These are phyloP conservation scores for Ascochyta clinopodiicola DNA, from an alignment of 2,329 filamentous ascomycete genomes.

Conservation along the genomic window DNA sequence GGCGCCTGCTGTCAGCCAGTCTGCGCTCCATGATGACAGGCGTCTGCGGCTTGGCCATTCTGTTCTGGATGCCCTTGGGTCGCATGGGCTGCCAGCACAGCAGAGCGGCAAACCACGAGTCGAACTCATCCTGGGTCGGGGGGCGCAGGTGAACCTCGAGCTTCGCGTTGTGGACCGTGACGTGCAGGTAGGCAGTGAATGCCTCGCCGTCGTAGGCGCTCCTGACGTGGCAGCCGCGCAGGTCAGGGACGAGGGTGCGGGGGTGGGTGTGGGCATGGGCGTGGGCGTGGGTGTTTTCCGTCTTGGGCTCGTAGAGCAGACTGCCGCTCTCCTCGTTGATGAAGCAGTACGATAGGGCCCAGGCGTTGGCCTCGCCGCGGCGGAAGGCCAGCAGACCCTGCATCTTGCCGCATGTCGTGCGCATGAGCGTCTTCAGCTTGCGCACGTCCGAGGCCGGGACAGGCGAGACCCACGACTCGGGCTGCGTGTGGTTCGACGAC, in stretches of 20 bases:
- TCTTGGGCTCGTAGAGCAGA: conserved; percentile 76
- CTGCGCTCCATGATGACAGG: conserved; percentile 45
- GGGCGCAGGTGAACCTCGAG: conserved; percentile 71
- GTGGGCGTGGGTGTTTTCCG: conserved; percentile 51
- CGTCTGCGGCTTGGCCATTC: conserved; percentile 59
- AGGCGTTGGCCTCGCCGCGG: conserved; percentile 64
- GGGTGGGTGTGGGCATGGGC: conserved; percentile 52
- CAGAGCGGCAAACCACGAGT: conserved; percentile 80
- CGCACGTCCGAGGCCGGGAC: conserved; percentile 70
- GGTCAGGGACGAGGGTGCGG: conserved; percentile 71
- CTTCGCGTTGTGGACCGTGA: conserved; percentile 61
- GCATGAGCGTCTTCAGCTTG: conserved; percentile 78
- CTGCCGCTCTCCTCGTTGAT: conserved; percentile 79
- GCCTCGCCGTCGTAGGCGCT: conserved; percentile 56
- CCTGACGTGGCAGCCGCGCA: conserved; percentile 75
- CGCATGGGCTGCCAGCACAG: conserved; percentile 82
- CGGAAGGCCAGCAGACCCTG: conserved; percentile 78
- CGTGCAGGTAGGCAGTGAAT: conserved; percentile 58
- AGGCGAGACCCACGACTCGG: conserved; percentile 48
- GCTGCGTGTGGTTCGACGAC: conserved; percentile 26
- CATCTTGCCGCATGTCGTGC: conserved; percentile 78
- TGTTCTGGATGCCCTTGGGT: conserved; percentile 62
- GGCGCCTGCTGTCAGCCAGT: conserved; percentile 52
- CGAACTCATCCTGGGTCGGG: conserved; percentile 68
- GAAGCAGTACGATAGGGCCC: conserved; percentile 75